Evolutionary conservation across 164 flowering plant genomes (phyloP), one percentile per base, ranked within the genome.

Genomic region (Cinnamomum micranthum): DNA sequence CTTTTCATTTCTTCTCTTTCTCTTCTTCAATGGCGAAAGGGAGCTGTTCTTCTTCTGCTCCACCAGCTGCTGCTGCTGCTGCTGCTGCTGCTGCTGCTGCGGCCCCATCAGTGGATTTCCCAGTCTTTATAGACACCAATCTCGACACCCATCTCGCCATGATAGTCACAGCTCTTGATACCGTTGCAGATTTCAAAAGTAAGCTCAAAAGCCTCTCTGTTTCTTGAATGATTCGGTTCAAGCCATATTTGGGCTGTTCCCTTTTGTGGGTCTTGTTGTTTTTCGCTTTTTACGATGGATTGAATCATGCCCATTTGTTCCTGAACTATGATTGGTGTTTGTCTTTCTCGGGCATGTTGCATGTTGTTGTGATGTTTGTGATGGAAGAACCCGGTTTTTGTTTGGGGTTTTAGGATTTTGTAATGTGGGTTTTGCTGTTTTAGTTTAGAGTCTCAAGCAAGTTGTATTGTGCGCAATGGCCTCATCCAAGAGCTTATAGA

Each of bases 141-240:
- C 86, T 93, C 74, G 88, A 80, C 73, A 90, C 97, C 50, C 94
- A 89, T 83, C 76, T 93, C 66, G 90, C 81, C n/a, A 12, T 85
- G 71, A 31, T 72, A 72, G 84, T 88, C 79, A 82, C 90, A 55
- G 77, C 70, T 55, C 33, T 65, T 25, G 94, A 89, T 64, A 85
- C 90, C 2, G 86, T 90, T 15, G 77, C 77, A 65, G 86, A 85
- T 60, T 79, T 93, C 80, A 93, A 90, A 77, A 71, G 98, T 92
- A 86, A 70, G 28, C 72, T 9, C 23, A 31, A 7, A 51, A 2
- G 27, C 17, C 55, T 27, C 28, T 23, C 33, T 25, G 31, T 50
- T 66, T 52, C 58, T 25, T 15, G 20, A 55, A 3, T 55, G 60
- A 55, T 55, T 55, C 60, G 60, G n/a, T 55, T 55, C 60, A 3